Evolutionary conservation across 2,329 filamentous ascomycete species (phyloP), one percentile per base, ranked within the genome.

Genomic region (Fusarium sp.): DNA sequence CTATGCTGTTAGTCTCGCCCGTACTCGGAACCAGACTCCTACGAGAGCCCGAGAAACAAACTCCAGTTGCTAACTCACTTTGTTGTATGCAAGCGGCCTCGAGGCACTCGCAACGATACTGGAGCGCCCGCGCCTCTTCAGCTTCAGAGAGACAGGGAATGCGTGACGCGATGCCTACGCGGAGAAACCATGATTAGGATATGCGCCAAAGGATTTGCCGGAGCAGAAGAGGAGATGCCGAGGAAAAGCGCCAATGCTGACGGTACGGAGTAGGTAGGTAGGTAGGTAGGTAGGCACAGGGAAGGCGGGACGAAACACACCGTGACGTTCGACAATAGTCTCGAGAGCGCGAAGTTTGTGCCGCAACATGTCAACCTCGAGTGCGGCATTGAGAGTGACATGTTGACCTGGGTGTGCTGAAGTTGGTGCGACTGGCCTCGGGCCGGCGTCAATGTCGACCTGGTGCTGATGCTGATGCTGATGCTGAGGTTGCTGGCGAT

Each of bases 61-160:
- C 18, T 27, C n/a, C 31, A 57, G 33, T 34, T 33, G 18, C 36
- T 20, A 18, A 72, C 74, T 68, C 71, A 80, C 78, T 73, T 67
- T 79, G 74, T 62, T 78, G 75, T 57, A 85, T 75, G 71, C 85
- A 84, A 61, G 82, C 82, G 56, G 80, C 80, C 73, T 88, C 85
- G 59, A 88, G 83, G 75, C 84, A 86, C 77, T 88, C 86, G 77
- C 86, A 87, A 69, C 83, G 83, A 72, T 88, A 86, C 74, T 88
- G 86, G 58, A 88, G 77, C 36, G 82, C 80, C 61, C 86, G 81
- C 25, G 86, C 86, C 75, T 88, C 86, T 76, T 88, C 86, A 23
- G 83, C 80, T 67, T 87, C 84, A 58, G 85, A 88, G 59, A 87
- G 76, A 67, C 81, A 78, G 23, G 83, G 82, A 51, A 84, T 74